phyloP scores from a whole-genome alignment of 75 land plant species.

The Selaginella tamariscina region DNA sequence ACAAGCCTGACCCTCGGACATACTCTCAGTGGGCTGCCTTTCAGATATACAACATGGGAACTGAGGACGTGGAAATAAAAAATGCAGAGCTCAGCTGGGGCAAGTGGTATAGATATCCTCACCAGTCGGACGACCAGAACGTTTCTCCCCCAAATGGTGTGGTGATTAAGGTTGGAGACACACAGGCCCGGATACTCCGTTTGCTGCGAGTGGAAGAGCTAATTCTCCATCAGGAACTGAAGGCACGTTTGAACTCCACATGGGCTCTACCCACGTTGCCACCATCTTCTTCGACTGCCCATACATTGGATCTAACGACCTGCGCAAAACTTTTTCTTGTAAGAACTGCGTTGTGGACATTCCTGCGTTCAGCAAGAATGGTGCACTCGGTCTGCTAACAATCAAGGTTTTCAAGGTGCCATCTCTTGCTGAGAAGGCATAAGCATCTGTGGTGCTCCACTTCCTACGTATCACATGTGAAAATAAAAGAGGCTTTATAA shows the following conservation, averaged over 20 bases:
- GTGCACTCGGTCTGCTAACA: not conserved
- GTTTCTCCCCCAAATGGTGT: not conserved
- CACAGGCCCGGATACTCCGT: not conserved
- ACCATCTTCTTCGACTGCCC: not conserved
- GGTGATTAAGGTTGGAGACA: not conserved
- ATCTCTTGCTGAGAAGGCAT: too few relatives aligned
- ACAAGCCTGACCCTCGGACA: too few relatives aligned
- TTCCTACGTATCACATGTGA: too few relatives aligned
- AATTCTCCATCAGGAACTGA: not conserved
- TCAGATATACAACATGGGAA: not conserved
- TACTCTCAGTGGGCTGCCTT: not conserved
- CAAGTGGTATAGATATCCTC: not conserved
- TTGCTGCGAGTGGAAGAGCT: not conserved
- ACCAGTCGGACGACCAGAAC: not conserved
- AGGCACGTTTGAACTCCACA: not conserved
- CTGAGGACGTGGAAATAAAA: not conserved
- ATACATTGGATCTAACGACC: not conserved
- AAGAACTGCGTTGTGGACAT: not conserved
- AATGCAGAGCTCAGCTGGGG: not conserved
- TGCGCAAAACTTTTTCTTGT: not conserved
- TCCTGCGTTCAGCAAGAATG: not conserved
- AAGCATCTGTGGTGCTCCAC: too few relatives aligned
- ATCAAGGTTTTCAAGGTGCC: too few relatives aligned
- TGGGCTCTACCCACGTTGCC: not conserved
- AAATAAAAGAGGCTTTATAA: too few relatives aligned